Conservation (phyloP, 768 basidiomycete species). For the Lentinula raphanica region DNA sequence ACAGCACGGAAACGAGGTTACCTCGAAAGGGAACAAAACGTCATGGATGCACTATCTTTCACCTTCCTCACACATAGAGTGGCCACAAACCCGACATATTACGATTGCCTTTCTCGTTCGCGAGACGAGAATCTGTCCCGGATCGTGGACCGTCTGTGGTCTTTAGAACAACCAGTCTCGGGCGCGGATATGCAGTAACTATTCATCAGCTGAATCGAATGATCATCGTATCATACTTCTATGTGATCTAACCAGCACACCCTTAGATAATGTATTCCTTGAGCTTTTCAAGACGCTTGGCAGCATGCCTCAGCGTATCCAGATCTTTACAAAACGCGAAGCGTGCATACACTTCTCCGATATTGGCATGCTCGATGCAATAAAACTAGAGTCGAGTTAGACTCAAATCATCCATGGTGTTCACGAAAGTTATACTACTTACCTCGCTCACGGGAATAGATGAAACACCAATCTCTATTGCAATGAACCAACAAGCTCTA, state of each 20-base stretch:
- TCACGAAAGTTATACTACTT: constrained; percentile 19
- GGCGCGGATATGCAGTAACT: background rate
- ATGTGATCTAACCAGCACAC: background rate
- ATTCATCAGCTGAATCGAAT: background rate
- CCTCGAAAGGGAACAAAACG: constrained; percentile 54
- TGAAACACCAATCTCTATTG: constrained; percentile 84
- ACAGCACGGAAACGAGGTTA: constrained; percentile 30
- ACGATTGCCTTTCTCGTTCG: constrained; percentile 47
- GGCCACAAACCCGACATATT: constrained; percentile 79
- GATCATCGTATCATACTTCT: background rate
- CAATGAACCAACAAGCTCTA: constrained; percentile 95
- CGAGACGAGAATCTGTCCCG: constrained; percentile 60
- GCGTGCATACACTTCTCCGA: constrained; percentile 82
- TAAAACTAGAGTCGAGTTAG: constrained; percentile 61
- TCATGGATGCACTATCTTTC: constrained; percentile 73
- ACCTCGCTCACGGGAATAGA: constrained; percentile 96
- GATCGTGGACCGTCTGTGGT: constrained; percentile 50
- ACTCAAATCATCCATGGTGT: background rate
- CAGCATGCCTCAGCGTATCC: constrained; percentile 78
- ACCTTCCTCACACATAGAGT: constrained; percentile 75
- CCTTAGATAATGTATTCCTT: constrained; percentile 50
- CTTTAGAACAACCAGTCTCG: background rate
- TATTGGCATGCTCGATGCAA: constrained; percentile 76
- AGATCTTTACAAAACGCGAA: constrained; percentile 97
- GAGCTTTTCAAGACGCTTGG: constrained; percentile 71